phyloP scores from a whole-genome alignment of 2,329 filamentous ascomycete species.

The Colletotrichum godetiae region DNA sequence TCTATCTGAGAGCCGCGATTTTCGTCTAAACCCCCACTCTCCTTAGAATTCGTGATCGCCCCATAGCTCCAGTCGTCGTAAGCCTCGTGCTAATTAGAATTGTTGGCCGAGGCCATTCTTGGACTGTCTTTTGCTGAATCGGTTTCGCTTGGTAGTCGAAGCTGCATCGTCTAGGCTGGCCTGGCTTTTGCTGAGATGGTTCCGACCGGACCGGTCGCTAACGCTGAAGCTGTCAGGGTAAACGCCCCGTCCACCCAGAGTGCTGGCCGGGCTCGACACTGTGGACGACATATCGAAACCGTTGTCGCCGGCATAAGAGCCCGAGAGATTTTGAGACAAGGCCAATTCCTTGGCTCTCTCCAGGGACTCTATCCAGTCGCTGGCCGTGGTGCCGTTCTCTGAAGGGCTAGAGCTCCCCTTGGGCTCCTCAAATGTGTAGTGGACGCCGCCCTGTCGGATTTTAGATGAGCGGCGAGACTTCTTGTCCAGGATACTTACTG shows the following conservation, averaged over 20 bases:
- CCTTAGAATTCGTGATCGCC: background rate
- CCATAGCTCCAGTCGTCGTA: background rate
- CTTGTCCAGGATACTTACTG: constrained; percentile 70
- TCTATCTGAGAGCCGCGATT: background rate
- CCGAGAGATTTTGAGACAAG: constrained; percentile 75
- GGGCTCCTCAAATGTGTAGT: constrained; percentile 93
- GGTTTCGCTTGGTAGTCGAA: constrained; percentile 62
- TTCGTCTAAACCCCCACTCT: background rate
- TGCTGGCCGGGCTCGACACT: constrained; percentile 82
- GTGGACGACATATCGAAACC: constrained; percentile 77
- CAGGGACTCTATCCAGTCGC: constrained; percentile 93
- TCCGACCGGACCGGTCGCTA: constrained; percentile 65
- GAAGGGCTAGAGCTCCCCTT: constrained; percentile 71
- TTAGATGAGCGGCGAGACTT: constrained; percentile 33
- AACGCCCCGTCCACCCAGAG: constrained; percentile 70
- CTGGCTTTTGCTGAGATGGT: constrained; percentile 70
- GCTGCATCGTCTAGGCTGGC: constrained; percentile 63
- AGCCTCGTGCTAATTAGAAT: constrained; percentile 65
- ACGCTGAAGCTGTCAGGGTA: constrained; percentile 62
- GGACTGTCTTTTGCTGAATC: constrained; percentile 92
- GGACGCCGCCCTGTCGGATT: constrained; percentile 78
- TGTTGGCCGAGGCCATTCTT: constrained; percentile 93
- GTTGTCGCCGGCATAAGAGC: constrained; percentile 74
- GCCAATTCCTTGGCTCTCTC: constrained; percentile 89
- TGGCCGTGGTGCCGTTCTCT: constrained; percentile 76